Evolutionary conservation across 108 stramenopile species (phyloP).

Genomic region (Cyclotella atomus): DNA sequence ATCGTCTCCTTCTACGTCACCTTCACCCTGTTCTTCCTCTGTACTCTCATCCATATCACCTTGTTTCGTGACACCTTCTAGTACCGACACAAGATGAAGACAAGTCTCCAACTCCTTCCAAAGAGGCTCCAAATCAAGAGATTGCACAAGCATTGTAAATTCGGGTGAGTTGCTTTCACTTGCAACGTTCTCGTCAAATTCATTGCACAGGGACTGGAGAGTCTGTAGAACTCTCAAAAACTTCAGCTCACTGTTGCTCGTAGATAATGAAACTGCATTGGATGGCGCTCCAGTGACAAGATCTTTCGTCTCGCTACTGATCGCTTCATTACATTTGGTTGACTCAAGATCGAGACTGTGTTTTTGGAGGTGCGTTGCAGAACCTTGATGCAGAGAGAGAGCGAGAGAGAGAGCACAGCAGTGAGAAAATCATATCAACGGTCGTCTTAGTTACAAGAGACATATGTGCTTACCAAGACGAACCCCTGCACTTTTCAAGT

Average conservation of each 20-base stretch:
- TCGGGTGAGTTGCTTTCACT: conserved; percentile 54
- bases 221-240: conserved; percentile 91
- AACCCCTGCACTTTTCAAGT: conserved; percentile 69
- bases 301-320: conserved; percentile 22
- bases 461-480: conserved; percentile 49
- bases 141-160: conserved; percentile 65
- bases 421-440: neutral
- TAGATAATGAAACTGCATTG: conserved; percentile 84
- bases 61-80: conserved; percentile 84
- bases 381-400: neutral
- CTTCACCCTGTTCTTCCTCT: conserved; percentile 24
- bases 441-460: no score
- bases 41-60: conserved; percentile 62
- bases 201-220: conserved; percentile 72
- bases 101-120: conserved; percentile 83
- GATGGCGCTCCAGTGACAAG: conserved; percentile 54
- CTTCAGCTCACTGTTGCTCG: conserved; percentile 88
- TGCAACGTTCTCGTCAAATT: conserved; percentile 52
- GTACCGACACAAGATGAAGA: conserved; percentile 78
- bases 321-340: neutral
- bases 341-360: conserved; percentile 6
- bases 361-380: conserved; percentile 41
- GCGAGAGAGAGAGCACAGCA: neutral
- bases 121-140: conserved; percentile 72
- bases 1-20: conserved; percentile 34